Conservation (phyloP, 1,284 basidiomycete species). For the Stereum hirsutum region DNA sequence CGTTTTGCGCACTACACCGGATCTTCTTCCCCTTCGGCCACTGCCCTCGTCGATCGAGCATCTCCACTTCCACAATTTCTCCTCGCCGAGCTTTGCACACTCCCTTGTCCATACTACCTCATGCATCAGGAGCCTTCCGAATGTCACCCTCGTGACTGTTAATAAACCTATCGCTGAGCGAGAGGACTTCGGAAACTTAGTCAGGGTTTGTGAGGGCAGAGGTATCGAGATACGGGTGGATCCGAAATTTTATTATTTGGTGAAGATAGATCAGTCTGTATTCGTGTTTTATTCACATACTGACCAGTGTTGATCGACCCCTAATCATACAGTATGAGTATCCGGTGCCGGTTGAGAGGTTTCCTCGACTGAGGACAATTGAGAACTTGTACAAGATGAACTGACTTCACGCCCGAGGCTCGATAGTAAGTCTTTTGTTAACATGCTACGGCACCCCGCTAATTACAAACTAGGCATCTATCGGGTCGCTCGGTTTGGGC, state of each 20-base stretch:
- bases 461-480: no score
- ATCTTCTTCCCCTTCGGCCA: neutral
- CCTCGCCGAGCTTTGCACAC: neutral
- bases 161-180: neutral
- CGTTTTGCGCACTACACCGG: neutral
- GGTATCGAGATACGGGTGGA: neutral
- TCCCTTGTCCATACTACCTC: neutral
- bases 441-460: no score
- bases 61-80: neutral
- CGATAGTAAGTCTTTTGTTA: no score
- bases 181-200: neutral
- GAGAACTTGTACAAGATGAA: conserved; percentile 1
- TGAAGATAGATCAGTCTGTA: no score
- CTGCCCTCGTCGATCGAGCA: neutral
- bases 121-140: neutral
- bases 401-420: no score
- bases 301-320: neutral
- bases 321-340: conserved; percentile 2
- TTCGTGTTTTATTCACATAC: neutral
- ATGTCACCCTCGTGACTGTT: neutral
- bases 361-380: neutral
- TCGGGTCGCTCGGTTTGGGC: no score
- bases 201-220: neutral
- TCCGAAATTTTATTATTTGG: neutral
- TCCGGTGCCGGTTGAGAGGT: neutral